Evolutionary conservation across 257 asterid species (phyloP).

Genomic region (Solanum chilense): DNA sequence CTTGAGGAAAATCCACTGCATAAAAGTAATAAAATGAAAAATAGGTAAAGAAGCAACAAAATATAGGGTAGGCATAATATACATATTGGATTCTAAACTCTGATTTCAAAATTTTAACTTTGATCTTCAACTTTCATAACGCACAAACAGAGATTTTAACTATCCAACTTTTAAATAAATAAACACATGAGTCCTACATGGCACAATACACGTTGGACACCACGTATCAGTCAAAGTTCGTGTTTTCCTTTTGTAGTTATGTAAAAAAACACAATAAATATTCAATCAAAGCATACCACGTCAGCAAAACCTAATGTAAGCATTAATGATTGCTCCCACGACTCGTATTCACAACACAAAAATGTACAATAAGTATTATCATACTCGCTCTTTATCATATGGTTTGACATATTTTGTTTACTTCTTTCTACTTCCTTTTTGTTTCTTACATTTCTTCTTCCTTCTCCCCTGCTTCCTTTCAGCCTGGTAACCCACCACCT

Average conservation of each 20-base stretch:
- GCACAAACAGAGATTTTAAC: too few species aligned
- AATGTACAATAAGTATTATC: neutral
- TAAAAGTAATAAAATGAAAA: too few species aligned
- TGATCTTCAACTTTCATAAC: too few species aligned
- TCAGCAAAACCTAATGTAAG: neutral
- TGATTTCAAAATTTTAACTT: too few species aligned
- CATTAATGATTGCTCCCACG: neutral
- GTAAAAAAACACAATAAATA: neutral
- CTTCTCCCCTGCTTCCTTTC: constrained; percentile 2
- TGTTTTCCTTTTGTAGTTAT: neutral
- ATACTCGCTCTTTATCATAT: neutral
- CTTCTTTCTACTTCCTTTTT: neutral
- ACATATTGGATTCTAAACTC: too few species aligned
- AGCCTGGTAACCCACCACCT: neutral
- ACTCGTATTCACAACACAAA: neutral
- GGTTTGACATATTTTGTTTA: neutral
- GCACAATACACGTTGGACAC: too few species aligned
- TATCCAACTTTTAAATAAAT: too few species aligned
- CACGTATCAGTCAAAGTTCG: neutral
- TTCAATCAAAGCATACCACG: neutral
- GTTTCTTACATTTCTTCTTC: constrained; percentile 4
- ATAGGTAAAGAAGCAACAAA: too few species aligned
- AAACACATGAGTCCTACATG: too few species aligned
- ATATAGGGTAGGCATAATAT: too few species aligned
- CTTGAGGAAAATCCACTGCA: too few species aligned